These are phyloP conservation scores for Megacollybia marginata DNA, from an alignment of 768 basidiomycete species.

Conservation along the genomic window DNA sequence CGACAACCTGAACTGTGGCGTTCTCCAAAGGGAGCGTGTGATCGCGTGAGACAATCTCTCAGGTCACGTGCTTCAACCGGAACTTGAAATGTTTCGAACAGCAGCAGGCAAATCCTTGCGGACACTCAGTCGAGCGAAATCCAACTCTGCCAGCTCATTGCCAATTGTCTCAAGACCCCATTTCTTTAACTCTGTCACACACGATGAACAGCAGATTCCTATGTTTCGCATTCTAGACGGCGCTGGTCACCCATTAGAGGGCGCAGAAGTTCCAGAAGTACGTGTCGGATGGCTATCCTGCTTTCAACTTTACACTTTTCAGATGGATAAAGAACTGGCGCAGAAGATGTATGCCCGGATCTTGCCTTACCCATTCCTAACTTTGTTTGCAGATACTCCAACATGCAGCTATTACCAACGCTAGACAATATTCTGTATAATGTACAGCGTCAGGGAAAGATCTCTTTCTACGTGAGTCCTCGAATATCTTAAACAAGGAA, in stretches of 20 bases:
- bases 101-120: too few species aligned
- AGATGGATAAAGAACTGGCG: constrained; percentile 68
- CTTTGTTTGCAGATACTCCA: constrained; percentile 46
- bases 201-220: constrained; percentile 60
- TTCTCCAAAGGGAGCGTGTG: too few species aligned
- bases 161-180: constrained; percentile 63
- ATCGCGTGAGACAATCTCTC: too few species aligned
- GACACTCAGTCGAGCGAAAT: too few species aligned
- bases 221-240: constrained; percentile 85
- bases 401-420: constrained; percentile 74
- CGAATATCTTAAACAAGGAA: not conserved
- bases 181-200: constrained; percentile 76
- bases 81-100: too few species aligned
- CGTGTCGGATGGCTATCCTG: constrained; percentile 7
- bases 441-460: constrained; percentile 89
- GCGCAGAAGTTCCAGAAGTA: constrained; percentile 72
- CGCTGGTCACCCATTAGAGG: constrained; percentile 63
- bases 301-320: constrained; percentile 5
- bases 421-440: constrained; percentile 88
- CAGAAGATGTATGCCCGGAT: constrained; percentile 39
- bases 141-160: constrained; percentile 19
- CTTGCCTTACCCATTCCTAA: not conserved
- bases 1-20: too few species aligned
- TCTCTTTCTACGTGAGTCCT: constrained; percentile 74
- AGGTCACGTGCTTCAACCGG: too few species aligned